Conservation (phyloP, 2,329 filamentous ascomycete genomes). For the Alternaria tenuissima region DNA sequence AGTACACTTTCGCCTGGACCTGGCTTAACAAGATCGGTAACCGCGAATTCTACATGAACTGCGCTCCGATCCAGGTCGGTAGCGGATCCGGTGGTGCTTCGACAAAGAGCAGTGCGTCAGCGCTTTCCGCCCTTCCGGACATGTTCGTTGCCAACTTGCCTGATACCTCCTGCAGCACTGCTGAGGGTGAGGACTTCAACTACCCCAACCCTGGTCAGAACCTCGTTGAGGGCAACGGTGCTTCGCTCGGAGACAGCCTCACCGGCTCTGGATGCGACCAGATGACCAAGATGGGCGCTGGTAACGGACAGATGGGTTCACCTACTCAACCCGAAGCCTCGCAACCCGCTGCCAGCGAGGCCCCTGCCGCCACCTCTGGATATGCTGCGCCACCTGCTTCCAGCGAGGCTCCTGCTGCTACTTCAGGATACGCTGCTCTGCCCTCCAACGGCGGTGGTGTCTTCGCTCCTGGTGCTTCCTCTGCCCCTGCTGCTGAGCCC, state of each 20-base stretch:
- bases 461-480: slow-evolving; percentile 45
- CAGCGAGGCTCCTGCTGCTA: neutral
- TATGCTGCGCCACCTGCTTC: slow-evolving; percentile 11
- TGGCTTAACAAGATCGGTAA: slow-evolving; percentile 96
- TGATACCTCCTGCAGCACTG: slow-evolving; percentile 63
- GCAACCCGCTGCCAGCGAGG: slow-evolving; percentile 1
- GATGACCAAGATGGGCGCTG: slow-evolving; percentile 42
- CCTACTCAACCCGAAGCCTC: slow-evolving; percentile 24
- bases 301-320: slow-evolving; percentile 39
- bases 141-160: slow-evolving; percentile 79
- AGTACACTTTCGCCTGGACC: slow-evolving; percentile 86
- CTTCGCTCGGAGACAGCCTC: slow-evolving; percentile 42
- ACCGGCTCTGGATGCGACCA: slow-evolving; percentile 40
- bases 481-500: slow-evolving; percentile 24
- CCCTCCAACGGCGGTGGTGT: slow-evolving; percentile 29
- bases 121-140: slow-evolving; percentile 54
- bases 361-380: neutral
- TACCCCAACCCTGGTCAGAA: slow-evolving; percentile 72
- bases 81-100: too few species aligned
- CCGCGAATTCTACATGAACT: slow-evolving; percentile 98
- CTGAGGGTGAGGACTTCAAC: slow-evolving; percentile 60
- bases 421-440: slow-evolving; percentile 7
- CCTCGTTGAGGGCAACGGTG: slow-evolving; percentile 48
- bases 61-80: slow-evolving; percentile 68
- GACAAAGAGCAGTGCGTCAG: too few species aligned